A percentile compares a stretch with the other conserved stretches of the same genome.
Evolutionary conservation across 2,329 filamentous ascomycete species (phyloP).

Genomic region (Colletotrichum tanaceti): DNA sequence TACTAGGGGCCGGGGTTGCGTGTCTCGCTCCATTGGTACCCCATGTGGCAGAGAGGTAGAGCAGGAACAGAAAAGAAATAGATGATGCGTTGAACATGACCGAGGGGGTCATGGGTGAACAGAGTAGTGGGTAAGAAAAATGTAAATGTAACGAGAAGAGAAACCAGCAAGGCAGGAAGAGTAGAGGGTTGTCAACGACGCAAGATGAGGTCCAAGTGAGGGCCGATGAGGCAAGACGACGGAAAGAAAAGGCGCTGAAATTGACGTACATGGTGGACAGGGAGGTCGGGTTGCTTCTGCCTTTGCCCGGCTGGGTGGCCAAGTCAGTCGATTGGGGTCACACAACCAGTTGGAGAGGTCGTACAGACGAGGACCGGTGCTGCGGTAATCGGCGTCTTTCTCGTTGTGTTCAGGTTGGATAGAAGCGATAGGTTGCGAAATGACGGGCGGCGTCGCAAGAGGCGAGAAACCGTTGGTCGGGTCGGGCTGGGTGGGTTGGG

Average conservation of each 20-base stretch:
- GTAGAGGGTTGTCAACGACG: background rate
- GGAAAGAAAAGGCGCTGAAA: conserved; percentile 13
- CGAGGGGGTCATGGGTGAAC: background rate
- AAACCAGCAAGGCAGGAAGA: background rate
- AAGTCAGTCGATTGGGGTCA: conserved; percentile 10
- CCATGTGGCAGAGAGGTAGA: background rate
- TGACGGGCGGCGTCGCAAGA: conserved; percentile 32
- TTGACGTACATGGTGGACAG: conserved; percentile 22
- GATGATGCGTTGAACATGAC: no score
- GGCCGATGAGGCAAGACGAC: background rate
- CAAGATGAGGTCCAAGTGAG: background rate
- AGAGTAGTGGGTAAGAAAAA: no score
- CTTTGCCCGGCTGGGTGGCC: conserved; percentile 1
- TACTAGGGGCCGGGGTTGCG: background rate
- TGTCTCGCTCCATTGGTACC: background rate
- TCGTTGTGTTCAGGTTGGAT: conserved; percentile 24
- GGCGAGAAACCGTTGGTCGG: conserved; percentile 38
- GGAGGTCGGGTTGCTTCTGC: background rate
- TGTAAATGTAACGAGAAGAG: background rate
- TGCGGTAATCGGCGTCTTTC: conserved; percentile 39
- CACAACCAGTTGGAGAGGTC: conserved; percentile 30
- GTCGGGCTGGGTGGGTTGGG: conserved; percentile 30
- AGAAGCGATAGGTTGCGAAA: conserved; percentile 28
- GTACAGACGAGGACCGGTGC: conserved; percentile 29
- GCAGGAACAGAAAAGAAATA: background rate